Base-by-base conservation (phyloP, 1,284 basidiomycete species). In the Kwoniella shivajii region DNA sequence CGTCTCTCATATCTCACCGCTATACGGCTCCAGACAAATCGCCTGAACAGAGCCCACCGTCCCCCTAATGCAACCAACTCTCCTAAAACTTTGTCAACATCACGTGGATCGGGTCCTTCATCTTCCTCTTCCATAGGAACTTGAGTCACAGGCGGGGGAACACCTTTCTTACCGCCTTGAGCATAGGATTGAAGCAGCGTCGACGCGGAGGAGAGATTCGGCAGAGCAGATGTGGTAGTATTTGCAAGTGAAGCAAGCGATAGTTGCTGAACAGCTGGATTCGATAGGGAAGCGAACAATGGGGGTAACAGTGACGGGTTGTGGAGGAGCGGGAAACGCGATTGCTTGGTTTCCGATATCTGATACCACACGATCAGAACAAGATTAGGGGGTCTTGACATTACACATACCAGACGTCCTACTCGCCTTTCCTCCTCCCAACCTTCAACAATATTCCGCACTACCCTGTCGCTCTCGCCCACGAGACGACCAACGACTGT, bases 41-140 rank as follows among this genome's bases (percentile, higher is more conserved):
- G 87, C 50, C 87, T 84, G 78, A 98, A 96, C 53, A 97, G 78
- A 54, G 86, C 86, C 94, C 95, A 99, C 51, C 95, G 82, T 6
- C 92, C 87, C 33, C 88, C 86, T 84, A 99, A 91, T 6, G 87
- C 88, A 13, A 92, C 87, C 4, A 90, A 80, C 78, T 99, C 96
- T 6, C 87, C 87, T 14, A 97, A 73, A 0, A 92, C 82, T 63
- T 88, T 88, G 78, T 99, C 95, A 6, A 96, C 86, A 70, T 97
- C 93, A 52, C 92, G 83, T 13, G 89, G 87, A 73, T 98, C 93
- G 1, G 90, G 81, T 7, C 77, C 77, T 0, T 30, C 31, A 2
- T 76, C 74, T 22, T 87, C 84, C 7, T 88, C 86, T 18, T 90
- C 88, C n/a, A 49, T 54, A 18, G 66, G 57, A 4, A 50, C 26